Evolutionary conservation across 768 basidiomycete genomes (phyloP).

Genomic region (Phlebiopsis gigantea): DNA sequence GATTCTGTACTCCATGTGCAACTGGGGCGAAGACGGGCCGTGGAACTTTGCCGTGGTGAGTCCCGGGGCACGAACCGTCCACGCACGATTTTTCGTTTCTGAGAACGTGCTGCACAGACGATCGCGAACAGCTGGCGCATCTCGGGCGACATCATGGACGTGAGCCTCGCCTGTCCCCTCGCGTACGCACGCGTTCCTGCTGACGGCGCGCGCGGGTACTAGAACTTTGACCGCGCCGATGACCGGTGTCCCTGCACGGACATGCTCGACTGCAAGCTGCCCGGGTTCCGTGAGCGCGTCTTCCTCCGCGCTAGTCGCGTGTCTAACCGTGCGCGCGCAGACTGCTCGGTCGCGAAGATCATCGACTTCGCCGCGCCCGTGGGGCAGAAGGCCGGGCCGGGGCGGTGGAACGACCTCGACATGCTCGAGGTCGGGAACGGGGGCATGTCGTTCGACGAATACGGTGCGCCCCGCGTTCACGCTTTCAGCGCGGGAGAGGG

Average conservation of each 20-base stretch:
- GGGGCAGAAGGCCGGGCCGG: slow-evolving; percentile 29
- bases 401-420: slow-evolving; percentile 34
- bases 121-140: slow-evolving; percentile 29
- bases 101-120: slow-evolving; percentile 12
- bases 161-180: slow-evolving; percentile 3
- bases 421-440: slow-evolving; percentile 35
- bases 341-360: slow-evolving; percentile 30
- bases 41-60: slow-evolving; percentile 36
- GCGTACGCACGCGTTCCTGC: background rate
- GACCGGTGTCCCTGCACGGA: slow-evolving; percentile 32
- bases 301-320: background rate
- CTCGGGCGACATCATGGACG: slow-evolving; percentile 27
- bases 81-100: background rate
- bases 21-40: slow-evolving; percentile 36
- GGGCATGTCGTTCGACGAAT: slow-evolving; percentile 36
- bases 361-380: slow-evolving; percentile 34
- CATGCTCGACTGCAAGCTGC: slow-evolving; percentile 32
- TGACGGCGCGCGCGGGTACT: background rate
- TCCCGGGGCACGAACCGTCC: slow-evolving; percentile 15
- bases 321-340: slow-evolving; percentile 11
- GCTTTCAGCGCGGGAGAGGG: background rate
- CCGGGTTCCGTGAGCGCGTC: slow-evolving; percentile 30
- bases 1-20: slow-evolving; percentile 35
- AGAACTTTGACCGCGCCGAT: slow-evolving; percentile 31
- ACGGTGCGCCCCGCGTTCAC: slow-evolving; percentile 27